Evolutionary conservation across 2,329 filamentous ascomycete genomes (phyloP).

Genomic region (Periglandula ipomoeae): DNA sequence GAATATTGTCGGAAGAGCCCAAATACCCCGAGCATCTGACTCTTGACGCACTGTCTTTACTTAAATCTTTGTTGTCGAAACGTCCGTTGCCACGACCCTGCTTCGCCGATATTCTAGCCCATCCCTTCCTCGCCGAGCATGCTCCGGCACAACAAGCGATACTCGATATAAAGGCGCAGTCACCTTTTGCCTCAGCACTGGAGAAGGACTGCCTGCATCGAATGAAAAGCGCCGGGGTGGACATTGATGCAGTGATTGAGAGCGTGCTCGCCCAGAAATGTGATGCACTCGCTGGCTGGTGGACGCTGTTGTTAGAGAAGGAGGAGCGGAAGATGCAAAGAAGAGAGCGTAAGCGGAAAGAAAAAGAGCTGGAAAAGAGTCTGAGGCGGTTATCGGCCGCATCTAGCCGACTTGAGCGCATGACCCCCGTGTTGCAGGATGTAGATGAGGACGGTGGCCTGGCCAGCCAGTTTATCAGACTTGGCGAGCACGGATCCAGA

Average conservation of each 20-base stretch:
- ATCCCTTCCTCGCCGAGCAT: conserved; percentile 81
- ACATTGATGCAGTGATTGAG: conserved; percentile 90
- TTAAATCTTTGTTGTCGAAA: conserved; percentile 80
- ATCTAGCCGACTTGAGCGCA: conserved; percentile 74
- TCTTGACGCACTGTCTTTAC: conserved; percentile 64
- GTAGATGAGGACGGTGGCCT: conserved; percentile 66
- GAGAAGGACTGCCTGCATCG: conserved; percentile 88
- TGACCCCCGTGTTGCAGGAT: conserved; percentile 67
- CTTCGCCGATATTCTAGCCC: conserved; percentile 74
- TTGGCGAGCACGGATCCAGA: conserved; percentile 43
- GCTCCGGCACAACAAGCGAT: conserved; percentile 85
- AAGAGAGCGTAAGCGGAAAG: conserved; percentile 72
- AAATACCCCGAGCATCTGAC: conserved; percentile 75
- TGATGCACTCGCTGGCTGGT: conserved; percentile 89
- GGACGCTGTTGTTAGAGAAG: conserved; percentile 88
- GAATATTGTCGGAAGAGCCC: conserved; percentile 79
- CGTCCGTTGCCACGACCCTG: conserved; percentile 74
- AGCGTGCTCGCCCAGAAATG: conserved; percentile 86
- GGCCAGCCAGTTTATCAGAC: conserved; percentile 32
- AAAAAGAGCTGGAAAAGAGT: conserved; percentile 74
- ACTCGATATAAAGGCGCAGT: conserved; percentile 67
- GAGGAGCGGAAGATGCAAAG: conserved; percentile 79
- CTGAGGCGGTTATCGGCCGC: conserved; percentile 78
- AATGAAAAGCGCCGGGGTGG: conserved; percentile 88
- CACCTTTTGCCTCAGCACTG: conserved; percentile 74